phyloP scores from a whole-genome alignment of 2,329 filamentous ascomycete genomes.

The Phaeosphaeria sp. region DNA sequence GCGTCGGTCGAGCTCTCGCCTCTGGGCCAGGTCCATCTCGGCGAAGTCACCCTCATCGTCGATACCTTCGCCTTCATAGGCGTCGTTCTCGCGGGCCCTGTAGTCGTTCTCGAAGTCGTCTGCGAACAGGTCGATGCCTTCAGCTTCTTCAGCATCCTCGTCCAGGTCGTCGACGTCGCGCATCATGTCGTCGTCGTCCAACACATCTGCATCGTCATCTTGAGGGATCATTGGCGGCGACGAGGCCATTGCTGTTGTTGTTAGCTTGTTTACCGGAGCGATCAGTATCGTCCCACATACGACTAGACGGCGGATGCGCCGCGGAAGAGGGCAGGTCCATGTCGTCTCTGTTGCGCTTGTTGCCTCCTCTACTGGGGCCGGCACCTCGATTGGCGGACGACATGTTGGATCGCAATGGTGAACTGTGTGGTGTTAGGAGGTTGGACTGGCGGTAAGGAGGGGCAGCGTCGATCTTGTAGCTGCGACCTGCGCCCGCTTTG shows the following conservation, averaged over 20 bases:
- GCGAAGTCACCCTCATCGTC: constrained; percentile 85
- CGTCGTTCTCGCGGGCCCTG: constrained; percentile 58
- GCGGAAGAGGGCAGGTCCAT: constrained; percentile 66
- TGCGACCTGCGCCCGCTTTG: neutral
- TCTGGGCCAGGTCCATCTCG: constrained; percentile 69
- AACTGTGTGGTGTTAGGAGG: constrained; percentile 61
- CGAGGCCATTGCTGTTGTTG: constrained; percentile 59
- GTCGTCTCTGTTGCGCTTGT: constrained; percentile 71
- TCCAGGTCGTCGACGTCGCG: constrained; percentile 71
- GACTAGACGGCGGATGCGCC: constrained; percentile 67
- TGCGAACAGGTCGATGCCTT: constrained; percentile 74
- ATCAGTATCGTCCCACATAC: constrained; percentile 54
- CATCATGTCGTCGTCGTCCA: constrained; percentile 71
- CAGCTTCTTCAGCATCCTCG: constrained; percentile 73
- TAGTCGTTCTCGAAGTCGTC: constrained; percentile 72
- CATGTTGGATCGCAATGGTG: constrained; percentile 81
- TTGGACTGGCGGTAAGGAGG: constrained; percentile 24
- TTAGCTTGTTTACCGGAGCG: constrained; percentile 15
- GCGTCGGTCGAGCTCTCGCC: constrained; percentile 74
- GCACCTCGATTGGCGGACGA: constrained; percentile 82
- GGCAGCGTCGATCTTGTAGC: constrained; percentile 13
- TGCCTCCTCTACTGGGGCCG: constrained; percentile 60
- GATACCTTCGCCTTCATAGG: constrained; percentile 74
- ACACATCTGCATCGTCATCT: constrained; percentile 72
- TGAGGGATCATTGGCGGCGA: constrained; percentile 72